These are phyloP conservation scores for Tolypocladium cylindrosporum DNA, from an alignment of 2,329 filamentous ascomycete genomes.

Conservation along the genomic window DNA sequence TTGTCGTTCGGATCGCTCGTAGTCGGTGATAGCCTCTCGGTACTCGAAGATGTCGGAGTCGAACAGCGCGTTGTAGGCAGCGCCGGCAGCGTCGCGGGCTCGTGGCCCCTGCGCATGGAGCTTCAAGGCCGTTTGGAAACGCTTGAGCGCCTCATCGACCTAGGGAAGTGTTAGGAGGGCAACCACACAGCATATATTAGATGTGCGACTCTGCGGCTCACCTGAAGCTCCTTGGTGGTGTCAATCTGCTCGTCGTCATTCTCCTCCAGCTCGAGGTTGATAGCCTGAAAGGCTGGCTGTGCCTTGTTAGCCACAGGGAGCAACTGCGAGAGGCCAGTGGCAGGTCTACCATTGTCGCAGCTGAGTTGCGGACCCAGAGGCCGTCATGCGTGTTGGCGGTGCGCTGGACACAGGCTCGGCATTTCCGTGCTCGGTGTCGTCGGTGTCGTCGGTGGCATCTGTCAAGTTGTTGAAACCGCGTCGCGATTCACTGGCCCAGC, in stretches of 20 bases:
- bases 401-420: not conserved
- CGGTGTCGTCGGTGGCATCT: not conserved
- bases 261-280: constrained; percentile 92
- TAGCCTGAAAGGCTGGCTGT: constrained; percentile 65
- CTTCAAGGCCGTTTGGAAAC: constrained; percentile 85
- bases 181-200: accelerated
- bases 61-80: constrained; percentile 79
- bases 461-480: not conserved
- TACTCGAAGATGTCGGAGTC: constrained; percentile 90
- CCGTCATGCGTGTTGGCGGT: not conserved
- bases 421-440: not conserved
- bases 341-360: constrained; percentile 1
- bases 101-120: constrained; percentile 77
- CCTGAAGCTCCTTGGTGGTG: constrained; percentile 87
- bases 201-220: constrained; percentile 18
- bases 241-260: constrained; percentile 86
- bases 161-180: constrained; percentile 15
- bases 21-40: constrained; percentile 77
- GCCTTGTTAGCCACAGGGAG: not conserved
- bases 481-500: not conserved
- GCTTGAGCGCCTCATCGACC: constrained; percentile 92
- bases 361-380: not conserved
- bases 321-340: not conserved
- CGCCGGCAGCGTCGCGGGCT: constrained; percentile 64
- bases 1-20: constrained; percentile 57